Base-by-base conservation (phyloP, 176 grass and related monocot species). In the Bromus sterilis region DNA sequence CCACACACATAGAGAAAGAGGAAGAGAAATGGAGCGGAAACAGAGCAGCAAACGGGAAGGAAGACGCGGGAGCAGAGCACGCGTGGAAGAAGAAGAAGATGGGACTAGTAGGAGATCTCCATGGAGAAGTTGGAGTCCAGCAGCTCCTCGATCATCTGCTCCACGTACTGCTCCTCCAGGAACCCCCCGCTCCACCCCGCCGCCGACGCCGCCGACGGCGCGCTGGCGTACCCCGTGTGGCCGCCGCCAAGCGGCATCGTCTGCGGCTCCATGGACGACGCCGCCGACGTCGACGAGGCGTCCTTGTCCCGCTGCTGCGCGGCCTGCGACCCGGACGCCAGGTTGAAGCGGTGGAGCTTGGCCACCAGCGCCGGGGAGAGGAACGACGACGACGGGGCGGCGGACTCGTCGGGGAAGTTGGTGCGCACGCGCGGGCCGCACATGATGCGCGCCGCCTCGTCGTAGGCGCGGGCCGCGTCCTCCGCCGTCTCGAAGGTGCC, bases 101-200 rank as follows among this genome's bases (percentile, higher is more conserved):
- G 21, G 1, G 3, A 66, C 78, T 87, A 86, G 79, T 51, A 94
- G 81, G 84, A 98, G 66, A 98, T 89, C 67, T 98, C 95, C 92
- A 98, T 95, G 49, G 88, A 98, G 77, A 98, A 89, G 78, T 95
- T 91, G 60, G 95, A 95, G 48, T 98, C 95, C 0, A 98, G 66
- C 60, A 98, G 78, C 83, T 98, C 95, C 87, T 98, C 95, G 56
- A 98, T 98, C 95, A 98, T 98, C 82, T 98, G 95, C 34, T 95
- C 95, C 77, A 98, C 84, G 83, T 93, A 91, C 77, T 89, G 88
- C 76, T 98, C 92, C 75, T 98, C 95, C 9, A 95, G 88, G 31
- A 91, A 88, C 23, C 81, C 84, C 34, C 75, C 82, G 72, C 76
- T 84, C 75, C 77, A 86, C 79, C 74, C 81, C 9, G 39, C 63